A percentile compares a stretch with the other conserved stretches of the same genome.
These are phyloP conservation scores for Echria macrotheca DNA, from an alignment of 495 filamentous ascomycete species.

Conservation along the genomic window DNA sequence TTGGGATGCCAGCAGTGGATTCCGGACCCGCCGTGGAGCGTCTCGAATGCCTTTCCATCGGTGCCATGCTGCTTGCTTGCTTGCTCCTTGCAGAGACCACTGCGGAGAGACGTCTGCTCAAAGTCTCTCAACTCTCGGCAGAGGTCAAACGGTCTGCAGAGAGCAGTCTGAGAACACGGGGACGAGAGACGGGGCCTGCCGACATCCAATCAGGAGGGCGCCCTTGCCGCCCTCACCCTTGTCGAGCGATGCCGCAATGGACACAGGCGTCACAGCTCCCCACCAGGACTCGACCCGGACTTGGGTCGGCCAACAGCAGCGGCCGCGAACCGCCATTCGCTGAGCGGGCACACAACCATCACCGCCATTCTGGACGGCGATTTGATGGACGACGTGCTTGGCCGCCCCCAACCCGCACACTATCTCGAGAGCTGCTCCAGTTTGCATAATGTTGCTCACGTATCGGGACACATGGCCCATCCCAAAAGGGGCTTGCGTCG, in stretches of 20 bases:
- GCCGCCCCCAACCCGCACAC: constrained; percentile 2
- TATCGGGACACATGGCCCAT: background rate
- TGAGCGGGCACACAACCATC: constrained; percentile 8
- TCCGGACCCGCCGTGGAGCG: too few species aligned
- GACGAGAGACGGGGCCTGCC: background rate
- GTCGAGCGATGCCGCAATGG: background rate
- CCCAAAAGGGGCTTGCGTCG: background rate
- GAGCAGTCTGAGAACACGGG: constrained; percentile 15
- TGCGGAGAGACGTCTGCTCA: background rate
- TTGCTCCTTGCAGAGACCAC: background rate
- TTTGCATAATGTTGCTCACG: constrained; percentile 6
- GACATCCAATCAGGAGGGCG: constrained; percentile 13
- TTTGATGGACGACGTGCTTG: constrained; percentile 4
- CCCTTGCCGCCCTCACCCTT: constrained; percentile 20
- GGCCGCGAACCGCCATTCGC: constrained; percentile 12
- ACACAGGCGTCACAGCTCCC: constrained; percentile 4
- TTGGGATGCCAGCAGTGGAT: too few species aligned
- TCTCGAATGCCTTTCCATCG: too few species aligned
- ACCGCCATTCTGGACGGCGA: constrained; percentile 10
- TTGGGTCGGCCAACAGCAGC: background rate
- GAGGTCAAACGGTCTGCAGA: background rate
- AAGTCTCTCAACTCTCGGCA: too few species aligned
- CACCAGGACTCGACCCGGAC: constrained; percentile 2
- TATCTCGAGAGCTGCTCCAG: background rate
- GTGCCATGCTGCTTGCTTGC: background rate